Evolutionary conservation across 305 asterid species (phyloP).

Genomic region (Solanum hybrid): DNA sequence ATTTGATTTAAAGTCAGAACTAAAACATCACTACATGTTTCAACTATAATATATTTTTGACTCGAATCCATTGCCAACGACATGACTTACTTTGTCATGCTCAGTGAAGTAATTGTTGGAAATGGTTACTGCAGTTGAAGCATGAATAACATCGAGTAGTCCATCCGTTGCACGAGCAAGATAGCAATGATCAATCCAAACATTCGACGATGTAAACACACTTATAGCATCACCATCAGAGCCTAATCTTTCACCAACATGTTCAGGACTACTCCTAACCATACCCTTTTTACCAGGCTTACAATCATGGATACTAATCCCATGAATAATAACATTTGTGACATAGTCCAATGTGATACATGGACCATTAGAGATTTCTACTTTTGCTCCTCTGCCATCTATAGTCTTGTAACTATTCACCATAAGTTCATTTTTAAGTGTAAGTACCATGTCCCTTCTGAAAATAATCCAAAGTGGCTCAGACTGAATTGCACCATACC

Average conservation of each 20-base stretch:
- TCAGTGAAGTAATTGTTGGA: constrained; percentile 52
- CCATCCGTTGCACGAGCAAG: constrained; percentile 49
- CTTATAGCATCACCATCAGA: constrained; percentile 51
- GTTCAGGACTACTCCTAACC: constrained; percentile 37
- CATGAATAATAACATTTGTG: constrained; percentile 44
- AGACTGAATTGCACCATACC: constrained; percentile 39
- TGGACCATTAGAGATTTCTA: constrained; percentile 47
- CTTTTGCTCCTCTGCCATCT: constrained; percentile 50
- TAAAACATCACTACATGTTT: neutral
- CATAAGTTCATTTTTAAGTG: constrained; percentile 39
- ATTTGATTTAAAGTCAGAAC: neutral
- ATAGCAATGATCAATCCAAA: constrained; percentile 61
- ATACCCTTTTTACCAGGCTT: constrained; percentile 40
- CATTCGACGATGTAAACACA: constrained; percentile 22
- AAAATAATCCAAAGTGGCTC: constrained; percentile 52
- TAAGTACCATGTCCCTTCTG: constrained; percentile 31
- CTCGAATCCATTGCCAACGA: neutral
- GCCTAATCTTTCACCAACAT: constrained; percentile 36
- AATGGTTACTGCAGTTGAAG: constrained; percentile 35
- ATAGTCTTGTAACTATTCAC: constrained; percentile 48
- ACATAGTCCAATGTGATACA: constrained; percentile 41
- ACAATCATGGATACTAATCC: constrained; percentile 54
- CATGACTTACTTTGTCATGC: constrained; percentile 41
- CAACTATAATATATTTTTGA: neutral
- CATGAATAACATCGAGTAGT: constrained; percentile 43